Evolutionary conservation across 371 early-diverging fungal genomes (phyloP), one percentile per base, ranked within the genome.

Genomic region (Apophysomyces variabilis): DNA sequence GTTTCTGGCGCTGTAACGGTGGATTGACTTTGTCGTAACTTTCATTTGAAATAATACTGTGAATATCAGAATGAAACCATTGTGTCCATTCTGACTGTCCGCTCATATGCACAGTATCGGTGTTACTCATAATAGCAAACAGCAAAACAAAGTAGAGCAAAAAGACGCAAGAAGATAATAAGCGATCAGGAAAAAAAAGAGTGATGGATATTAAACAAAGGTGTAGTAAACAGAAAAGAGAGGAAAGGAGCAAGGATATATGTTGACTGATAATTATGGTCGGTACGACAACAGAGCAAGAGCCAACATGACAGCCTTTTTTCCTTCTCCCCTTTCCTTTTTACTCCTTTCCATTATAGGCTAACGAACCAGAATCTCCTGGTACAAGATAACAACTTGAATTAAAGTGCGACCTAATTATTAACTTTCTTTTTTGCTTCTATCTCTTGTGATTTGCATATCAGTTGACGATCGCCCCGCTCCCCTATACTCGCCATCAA

Each of bases 331-430:
- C 47, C 47, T 18, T 16, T 21, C 32, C 9, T 21, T 50, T 16
- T 9, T 16, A 18, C 54, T 50, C 54, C 54, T 50, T 50, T 50
- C 54, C 54, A 21, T 18, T 50, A 16, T 50, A 50, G 54, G 21
- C 54, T 50, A 50, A 50, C 54, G 54, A 50, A 50, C 21, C 54
- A 9, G 8, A 7, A 21, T 26, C 4, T 50, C 54, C 18, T 50
- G 21, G 21, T 5, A 18, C 9, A 21, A 6, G 16, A 11, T 21
- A 16, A 18, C 11, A 50, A 18, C 7, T 50, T 50, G 21, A 41
- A 41, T 41, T 26, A 26, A 41, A 8, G 41, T 8, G 13, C 13
- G 41, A 41, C 41, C 41, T 13, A 13, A 13, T 41, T 41, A 41
- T 5, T 26, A 26, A 26, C 32, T 26, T 26, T 26, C 32, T 26